Evolutionary conservation across 257 asterid species (phyloP).

Genomic region (Solanum tacnaense): DNA sequence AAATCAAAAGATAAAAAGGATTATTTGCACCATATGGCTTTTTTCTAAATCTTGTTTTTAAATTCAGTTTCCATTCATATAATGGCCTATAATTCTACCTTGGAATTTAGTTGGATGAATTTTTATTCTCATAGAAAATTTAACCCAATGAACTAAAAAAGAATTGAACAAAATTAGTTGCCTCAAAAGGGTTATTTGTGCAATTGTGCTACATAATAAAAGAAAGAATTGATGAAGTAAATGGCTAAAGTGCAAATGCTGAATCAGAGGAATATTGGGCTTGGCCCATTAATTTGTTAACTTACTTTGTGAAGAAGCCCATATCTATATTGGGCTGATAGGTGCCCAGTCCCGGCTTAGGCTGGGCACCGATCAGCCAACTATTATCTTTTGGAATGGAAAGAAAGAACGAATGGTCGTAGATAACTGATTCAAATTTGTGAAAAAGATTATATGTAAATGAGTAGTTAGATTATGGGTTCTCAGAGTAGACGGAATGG

Average conservation of each 20-base stretch:
- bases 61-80: neutral
- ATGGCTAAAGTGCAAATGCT: too few species aligned
- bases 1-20: neutral
- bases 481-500: neutral
- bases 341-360: too few species aligned
- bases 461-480: too few species aligned
- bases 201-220: neutral
- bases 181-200: neutral
- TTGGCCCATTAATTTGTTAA: neutral
- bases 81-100: neutral
- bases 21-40: neutral
- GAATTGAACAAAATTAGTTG: neutral
- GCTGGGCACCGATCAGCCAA: neutral
- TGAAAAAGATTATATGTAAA: neutral
- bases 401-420: neutral
- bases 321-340: too few species aligned
- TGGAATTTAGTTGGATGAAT: neutral
- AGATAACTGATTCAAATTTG: too few species aligned
- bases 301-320: neutral
- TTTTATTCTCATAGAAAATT: neutral
- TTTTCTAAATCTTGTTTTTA: neutral
- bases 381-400: neutral
- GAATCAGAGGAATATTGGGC: neutral
- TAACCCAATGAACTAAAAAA: neutral
- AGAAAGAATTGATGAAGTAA: neutral